Conservation (phyloP, 2,329 filamentous ascomycete species). For the Calonectria hongkongensis region DNA sequence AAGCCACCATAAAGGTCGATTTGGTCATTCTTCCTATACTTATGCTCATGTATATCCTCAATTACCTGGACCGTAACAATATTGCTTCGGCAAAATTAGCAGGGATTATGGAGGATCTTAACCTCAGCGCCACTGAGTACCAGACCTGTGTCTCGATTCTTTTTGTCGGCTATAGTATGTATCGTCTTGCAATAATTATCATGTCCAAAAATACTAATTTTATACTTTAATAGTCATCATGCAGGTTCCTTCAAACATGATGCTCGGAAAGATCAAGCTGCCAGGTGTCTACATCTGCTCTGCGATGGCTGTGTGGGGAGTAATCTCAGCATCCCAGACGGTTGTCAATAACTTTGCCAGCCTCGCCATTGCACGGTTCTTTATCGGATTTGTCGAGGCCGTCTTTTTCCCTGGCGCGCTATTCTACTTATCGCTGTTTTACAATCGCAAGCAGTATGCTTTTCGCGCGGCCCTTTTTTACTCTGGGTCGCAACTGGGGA, state of each 20-base stretch:
- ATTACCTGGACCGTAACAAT: slow-evolving; percentile 61
- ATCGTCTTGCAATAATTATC: not conserved
- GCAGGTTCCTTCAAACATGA: slow-evolving; percentile 62
- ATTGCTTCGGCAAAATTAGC: slow-evolving; percentile 47
- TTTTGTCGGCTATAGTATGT: slow-evolving; percentile 58
- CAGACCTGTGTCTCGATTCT: slow-evolving; percentile 62
- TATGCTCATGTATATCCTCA: slow-evolving; percentile 63
- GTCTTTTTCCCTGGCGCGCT: slow-evolving; percentile 35
- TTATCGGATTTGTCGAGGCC: slow-evolving; percentile 38
- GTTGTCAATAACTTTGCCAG: slow-evolving; percentile 60
- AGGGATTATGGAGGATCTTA: slow-evolving; percentile 61
- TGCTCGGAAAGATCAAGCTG: slow-evolving; percentile 47
- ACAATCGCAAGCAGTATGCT: slow-evolving; percentile 35
- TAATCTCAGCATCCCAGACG: slow-evolving; percentile 61
- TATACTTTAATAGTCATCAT: slow-evolving; percentile 50
- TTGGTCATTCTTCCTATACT: slow-evolving; percentile 54
- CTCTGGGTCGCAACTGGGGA: slow-evolving; percentile 35
- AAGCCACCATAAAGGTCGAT: slow-evolving; percentile 56
- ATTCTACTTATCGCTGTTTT: slow-evolving; percentile 34
- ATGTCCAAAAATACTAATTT: not conserved
- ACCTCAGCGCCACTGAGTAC: slow-evolving; percentile 59
- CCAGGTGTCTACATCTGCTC: slow-evolving; percentile 49
- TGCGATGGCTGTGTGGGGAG: slow-evolving; percentile 52
- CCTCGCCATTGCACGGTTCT: slow-evolving; percentile 25
- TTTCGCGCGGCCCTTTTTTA: slow-evolving; percentile 31